phyloP scores from a whole-genome alignment of 2,329 filamentous ascomycete genomes.

The Aspergillus fijiensis region DNA sequence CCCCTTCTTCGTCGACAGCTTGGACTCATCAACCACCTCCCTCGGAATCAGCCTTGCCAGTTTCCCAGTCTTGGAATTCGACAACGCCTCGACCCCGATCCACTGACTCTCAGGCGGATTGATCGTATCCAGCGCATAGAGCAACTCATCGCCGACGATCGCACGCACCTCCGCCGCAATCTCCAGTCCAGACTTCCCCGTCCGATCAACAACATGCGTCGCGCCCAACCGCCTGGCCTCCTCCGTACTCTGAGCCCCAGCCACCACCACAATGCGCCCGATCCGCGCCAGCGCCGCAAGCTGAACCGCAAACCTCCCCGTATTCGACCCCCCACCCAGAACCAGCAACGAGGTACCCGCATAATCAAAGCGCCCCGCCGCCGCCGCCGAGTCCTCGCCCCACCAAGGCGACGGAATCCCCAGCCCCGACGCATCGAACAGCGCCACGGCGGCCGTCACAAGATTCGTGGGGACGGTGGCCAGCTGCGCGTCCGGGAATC shows the following conservation, averaged over 20 bases:
- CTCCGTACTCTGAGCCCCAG: slow-evolving; percentile 25
- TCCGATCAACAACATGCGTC: slow-evolving; percentile 45
- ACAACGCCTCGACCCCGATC: slow-evolving; percentile 38
- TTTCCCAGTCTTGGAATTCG: slow-evolving; percentile 36
- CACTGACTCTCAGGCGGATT: slow-evolving; percentile 26
- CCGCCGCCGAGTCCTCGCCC: neutral
- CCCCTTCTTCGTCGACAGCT: slow-evolving; percentile 30
- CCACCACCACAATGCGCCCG: slow-evolving; percentile 41
- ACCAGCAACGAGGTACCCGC: slow-evolving; percentile 20
- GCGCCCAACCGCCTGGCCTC: slow-evolving; percentile 40
- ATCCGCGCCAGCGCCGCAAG: slow-evolving; percentile 33
- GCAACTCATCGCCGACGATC: slow-evolving; percentile 41
- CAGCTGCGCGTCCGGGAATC: slow-evolving; percentile 36
- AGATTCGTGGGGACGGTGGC: slow-evolving; percentile 41
- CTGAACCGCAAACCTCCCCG: slow-evolving; percentile 26
- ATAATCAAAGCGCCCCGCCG: slow-evolving; percentile 18
- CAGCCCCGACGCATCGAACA: slow-evolving; percentile 29
- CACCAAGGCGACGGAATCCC: slow-evolving; percentile 5
- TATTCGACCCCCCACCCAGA: slow-evolving; percentile 27
- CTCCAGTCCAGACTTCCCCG: slow-evolving; percentile 22
- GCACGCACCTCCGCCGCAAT: slow-evolving; percentile 33
- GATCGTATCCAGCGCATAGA: slow-evolving; percentile 41
- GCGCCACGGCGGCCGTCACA: slow-evolving; percentile 33
- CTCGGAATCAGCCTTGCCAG: slow-evolving; percentile 26
- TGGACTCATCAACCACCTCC: slow-evolving; percentile 24